Evolutionary conservation across 192 early-diverging fungal species (phyloP).

Genomic region (Coemansia sp.): DNA sequence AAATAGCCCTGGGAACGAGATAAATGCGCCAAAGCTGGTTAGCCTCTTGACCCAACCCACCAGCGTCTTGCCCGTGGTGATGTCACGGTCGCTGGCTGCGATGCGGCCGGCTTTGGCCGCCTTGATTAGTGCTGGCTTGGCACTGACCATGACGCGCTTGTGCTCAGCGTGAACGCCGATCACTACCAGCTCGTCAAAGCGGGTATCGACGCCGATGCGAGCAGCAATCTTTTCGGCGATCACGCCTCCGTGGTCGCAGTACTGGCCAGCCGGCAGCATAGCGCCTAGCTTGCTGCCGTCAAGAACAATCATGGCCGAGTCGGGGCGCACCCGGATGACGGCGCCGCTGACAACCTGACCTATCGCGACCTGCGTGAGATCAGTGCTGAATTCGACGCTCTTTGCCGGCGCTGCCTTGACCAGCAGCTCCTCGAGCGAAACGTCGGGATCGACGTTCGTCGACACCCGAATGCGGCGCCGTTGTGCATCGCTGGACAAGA

Average conservation of each 20-base stretch:
- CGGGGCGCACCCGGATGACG: slow-evolving; percentile 53
- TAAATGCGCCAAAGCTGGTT: slow-evolving; percentile 62
- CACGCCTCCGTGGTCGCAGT: slow-evolving; percentile 59
- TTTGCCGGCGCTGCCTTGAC: neutral
- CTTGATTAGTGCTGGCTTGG: slow-evolving; percentile 61
- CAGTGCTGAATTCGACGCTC: slow-evolving; percentile 15
- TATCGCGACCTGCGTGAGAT: slow-evolving; percentile 30
- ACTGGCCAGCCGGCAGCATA: slow-evolving; percentile 54
- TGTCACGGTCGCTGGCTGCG: slow-evolving; percentile 26
- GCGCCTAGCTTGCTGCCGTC: slow-evolving; percentile 58
- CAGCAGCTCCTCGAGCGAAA: slow-evolving; percentile 36
- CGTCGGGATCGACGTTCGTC: slow-evolving; percentile 41
- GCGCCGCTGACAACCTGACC: slow-evolving; percentile 55
- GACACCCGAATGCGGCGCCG: slow-evolving; percentile 58
- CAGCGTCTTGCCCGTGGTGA: slow-evolving; percentile 57
- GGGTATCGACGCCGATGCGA: slow-evolving; percentile 18
- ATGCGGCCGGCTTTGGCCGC: slow-evolving; percentile 54
- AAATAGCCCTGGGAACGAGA: slow-evolving; percentile 58
- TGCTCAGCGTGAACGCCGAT: slow-evolving; percentile 49
- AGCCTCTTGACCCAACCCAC: slow-evolving; percentile 63
- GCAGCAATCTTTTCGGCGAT: slow-evolving; percentile 25
- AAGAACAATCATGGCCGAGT: slow-evolving; percentile 55
- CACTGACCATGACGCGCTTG: slow-evolving; percentile 54
- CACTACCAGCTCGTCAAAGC: slow-evolving; percentile 59
- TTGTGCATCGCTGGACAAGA: slow-evolving; percentile 57